phyloP scores from a whole-genome alignment of 306 rosid genomes.

The Glycine latifolia region DNA sequence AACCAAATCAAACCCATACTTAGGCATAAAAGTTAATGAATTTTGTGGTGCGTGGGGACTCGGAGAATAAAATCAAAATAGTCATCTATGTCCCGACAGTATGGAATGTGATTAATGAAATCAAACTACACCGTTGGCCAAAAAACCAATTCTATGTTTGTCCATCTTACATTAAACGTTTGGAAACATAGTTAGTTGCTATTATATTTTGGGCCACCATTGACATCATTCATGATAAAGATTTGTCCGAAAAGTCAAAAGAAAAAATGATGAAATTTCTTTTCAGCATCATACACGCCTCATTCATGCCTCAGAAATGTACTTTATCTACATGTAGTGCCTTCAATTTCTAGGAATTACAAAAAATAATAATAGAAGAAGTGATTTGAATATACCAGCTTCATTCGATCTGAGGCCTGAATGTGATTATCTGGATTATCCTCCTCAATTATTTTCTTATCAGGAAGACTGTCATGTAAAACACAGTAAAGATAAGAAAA shows the following conservation, averaged over 20 bases:
- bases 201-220: conserved; percentile 16
- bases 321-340: too few relatives aligned
- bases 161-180: conserved; percentile 18
- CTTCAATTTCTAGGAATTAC: not conserved
- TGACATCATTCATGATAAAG: conserved; percentile 27
- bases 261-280: not conserved
- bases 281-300: conserved; percentile 3
- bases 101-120: conserved; percentile 34
- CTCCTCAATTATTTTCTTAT: conserved; percentile 62
- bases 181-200: not conserved
- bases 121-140: conserved; percentile 6
- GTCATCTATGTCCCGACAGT: conserved; percentile 39
- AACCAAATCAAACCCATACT: conserved; percentile 49
- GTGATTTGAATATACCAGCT: conserved; percentile 66
- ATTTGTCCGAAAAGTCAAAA: conserved; percentile 14
- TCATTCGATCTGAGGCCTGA: conserved; percentile 60
- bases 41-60: conserved; percentile 37
- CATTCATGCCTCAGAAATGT: not conserved
- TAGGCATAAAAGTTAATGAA: conserved; percentile 40
- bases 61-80: conserved; percentile 37
- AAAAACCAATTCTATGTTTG: conserved; percentile 23
- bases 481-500: conserved; percentile 37
- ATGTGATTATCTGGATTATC: conserved; percentile 54
- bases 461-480: conserved; percentile 74
- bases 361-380: not conserved